Base-by-base conservation (phyloP, 2,329 filamentous ascomycete genomes). In the Xylariaceae sp. region DNA sequence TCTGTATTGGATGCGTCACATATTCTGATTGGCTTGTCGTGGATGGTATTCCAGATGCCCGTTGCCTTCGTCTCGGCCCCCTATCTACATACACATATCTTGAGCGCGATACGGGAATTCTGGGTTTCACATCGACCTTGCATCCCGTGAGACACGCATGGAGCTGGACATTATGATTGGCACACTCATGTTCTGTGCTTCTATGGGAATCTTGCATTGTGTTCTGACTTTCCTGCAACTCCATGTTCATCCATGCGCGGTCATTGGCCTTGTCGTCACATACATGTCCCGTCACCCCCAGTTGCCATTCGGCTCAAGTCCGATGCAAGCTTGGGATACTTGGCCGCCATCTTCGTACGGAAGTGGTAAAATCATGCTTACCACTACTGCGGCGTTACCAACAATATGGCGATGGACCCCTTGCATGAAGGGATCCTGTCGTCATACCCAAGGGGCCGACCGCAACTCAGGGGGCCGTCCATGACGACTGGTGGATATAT, bases 381-480 rank as follows among this genome's bases (percentile, higher is more conserved):
- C 8, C 11, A 42, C 23, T 30, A 47, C 58, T 53, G 53, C 59
- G 47, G 47, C 23, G 59, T 62, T 55, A 55, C 60, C 54, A 63
- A 53, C 56, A 61, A 54, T 49, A 54, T 56, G 58, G 51, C 18
- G 34, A 49, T 49, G 62, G 64, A 62, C 65, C 68, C 68, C 68
- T 70, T 70, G 68, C 68, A 70, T 68, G 23, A 55, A 58, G 11
- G 57, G 56, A 44, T 45, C 59, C 57, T 64, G 65, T 64, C 67
- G 68, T 70, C 67, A 67, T 67, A 70, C 68, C 65, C 68, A 68
- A 67, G 62, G 64, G 59, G 62, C 60, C 54, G 59, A 59, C 56
- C 54, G 59, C 54, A 23, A 55, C 47, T 30, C 59, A 54, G 56
- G 53, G 59, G 44, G 23, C 17, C 3, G 45, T n/a, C 13, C 11